phyloP scores from a whole-genome alignment of 2,329 filamentous ascomycete genomes.

The Juglanconis sp. region DNA sequence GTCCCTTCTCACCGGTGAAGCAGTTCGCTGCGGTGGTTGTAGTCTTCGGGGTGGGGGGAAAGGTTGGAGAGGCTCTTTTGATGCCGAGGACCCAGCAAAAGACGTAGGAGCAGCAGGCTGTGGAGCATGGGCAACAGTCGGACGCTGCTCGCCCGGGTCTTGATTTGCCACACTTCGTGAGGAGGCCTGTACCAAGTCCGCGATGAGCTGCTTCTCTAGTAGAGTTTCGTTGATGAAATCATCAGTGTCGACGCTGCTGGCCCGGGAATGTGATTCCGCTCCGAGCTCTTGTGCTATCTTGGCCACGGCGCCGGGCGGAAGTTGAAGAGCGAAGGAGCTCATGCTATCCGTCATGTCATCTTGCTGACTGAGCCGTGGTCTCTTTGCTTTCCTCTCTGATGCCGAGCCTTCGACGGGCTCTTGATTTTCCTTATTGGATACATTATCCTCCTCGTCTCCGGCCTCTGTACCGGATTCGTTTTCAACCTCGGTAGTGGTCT shows the following conservation, averaged over 20 bases:
- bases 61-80: neutral
- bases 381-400: conserved; percentile 4
- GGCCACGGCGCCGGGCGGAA: neutral
- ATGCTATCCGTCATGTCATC: neutral
- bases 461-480: neutral
- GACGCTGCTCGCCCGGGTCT: neutral
- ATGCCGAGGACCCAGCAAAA: neutral
- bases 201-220: conserved; percentile 9
- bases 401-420: neutral
- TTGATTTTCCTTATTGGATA: conserved; percentile 1
- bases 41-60: neutral
- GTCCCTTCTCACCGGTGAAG: neutral
- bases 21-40: neutral
- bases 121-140: neutral
- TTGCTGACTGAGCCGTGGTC: conserved; percentile 1
- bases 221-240: conserved; percentile 8
- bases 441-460: neutral
- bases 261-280: conserved; percentile 2
- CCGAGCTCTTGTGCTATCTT: conserved; percentile 4
- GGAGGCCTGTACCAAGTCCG: conserved; percentile 10
- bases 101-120: neutral
- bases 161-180: neutral
- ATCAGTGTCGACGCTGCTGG: conserved; percentile 12
- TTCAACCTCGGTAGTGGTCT: conserved; percentile 2
- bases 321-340: conserved; percentile 2